phyloP scores from a whole-genome alignment of 148 eudicot species.

The Linanthus parryae region DNA sequence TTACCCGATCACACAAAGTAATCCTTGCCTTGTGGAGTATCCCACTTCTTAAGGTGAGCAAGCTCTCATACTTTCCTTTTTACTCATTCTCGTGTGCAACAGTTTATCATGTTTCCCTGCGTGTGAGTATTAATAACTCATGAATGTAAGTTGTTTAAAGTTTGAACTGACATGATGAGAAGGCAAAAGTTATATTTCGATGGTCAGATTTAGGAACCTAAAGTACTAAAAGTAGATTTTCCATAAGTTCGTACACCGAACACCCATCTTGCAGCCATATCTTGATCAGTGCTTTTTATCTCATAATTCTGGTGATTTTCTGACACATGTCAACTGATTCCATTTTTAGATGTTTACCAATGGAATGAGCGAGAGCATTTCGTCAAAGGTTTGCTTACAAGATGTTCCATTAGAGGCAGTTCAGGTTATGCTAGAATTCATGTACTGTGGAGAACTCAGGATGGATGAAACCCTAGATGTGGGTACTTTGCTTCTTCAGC shows the following conservation, averaged over 20 bases:
- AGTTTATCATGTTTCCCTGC: too few species aligned
- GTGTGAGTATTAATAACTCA: too few species aligned
- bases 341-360: constrained; percentile 90
- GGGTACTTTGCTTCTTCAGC: constrained; percentile 63
- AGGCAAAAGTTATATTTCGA: too few species aligned
- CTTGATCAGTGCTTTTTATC: too few species aligned
- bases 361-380: constrained; percentile 84
- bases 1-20: constrained; percentile 59
- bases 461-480: constrained; percentile 32
- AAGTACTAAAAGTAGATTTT: too few species aligned
- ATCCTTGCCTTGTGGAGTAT: constrained; percentile 79
- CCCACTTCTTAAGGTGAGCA: constrained; percentile 78
- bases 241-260: too few species aligned
- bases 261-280: too few species aligned
- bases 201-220: too few species aligned
- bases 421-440: constrained; percentile 58
- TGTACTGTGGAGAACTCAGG: constrained; percentile 65
- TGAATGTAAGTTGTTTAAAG: too few species aligned
- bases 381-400: constrained; percentile 50
- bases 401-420: constrained; percentile 73
- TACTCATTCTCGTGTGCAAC: constrained; percentile 7
- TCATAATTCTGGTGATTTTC: not conserved
- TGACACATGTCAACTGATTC: constrained; percentile 4
- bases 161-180: too few species aligned
- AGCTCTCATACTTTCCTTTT: not conserved